These are phyloP conservation scores for Nyctanthes arbortristis DNA, from an alignment of 257 asterid genomes.

Conservation along the genomic window DNA sequence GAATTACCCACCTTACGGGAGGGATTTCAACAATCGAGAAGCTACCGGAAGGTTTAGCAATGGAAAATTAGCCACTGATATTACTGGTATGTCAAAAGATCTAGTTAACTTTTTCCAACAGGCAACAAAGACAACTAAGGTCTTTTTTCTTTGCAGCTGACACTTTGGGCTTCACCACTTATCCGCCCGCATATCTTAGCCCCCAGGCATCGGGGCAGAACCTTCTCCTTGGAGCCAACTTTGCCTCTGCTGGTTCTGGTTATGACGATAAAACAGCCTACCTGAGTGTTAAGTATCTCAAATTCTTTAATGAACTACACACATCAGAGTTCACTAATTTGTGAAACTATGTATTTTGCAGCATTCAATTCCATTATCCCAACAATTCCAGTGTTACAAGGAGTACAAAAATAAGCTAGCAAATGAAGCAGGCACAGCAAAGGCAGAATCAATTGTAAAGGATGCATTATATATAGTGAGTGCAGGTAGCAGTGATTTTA, in stretches of 20 bases:
- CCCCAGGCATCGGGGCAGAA: slow-evolving; percentile 87
- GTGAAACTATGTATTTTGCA: slow-evolving; percentile 31
- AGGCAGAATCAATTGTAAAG: slow-evolving; percentile 53
- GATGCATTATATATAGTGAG: slow-evolving; percentile 66
- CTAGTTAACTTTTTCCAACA: too few relatives aligned
- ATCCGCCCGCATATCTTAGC: slow-evolving; percentile 85
- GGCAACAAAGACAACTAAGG: not conserved
- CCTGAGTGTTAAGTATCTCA: slow-evolving; percentile 45
- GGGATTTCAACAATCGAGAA: slow-evolving; percentile 56
- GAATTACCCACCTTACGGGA: slow-evolving; percentile 86
- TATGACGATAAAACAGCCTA: slow-evolving; percentile 81
- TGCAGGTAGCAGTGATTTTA: slow-evolving; percentile 80
- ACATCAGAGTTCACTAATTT: not conserved
- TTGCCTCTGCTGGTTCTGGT: slow-evolving; percentile 96
- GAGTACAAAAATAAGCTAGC: slow-evolving; percentile 75
- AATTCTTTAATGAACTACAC: not conserved
- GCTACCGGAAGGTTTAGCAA: slow-evolving; percentile 92
- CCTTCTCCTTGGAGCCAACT: slow-evolving; percentile 80
- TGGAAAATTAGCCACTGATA: slow-evolving; percentile 90
- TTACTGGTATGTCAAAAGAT: slow-evolving; percentile 73
- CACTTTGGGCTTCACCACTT: slow-evolving; percentile 69
- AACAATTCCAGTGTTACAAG: slow-evolving; percentile 63
- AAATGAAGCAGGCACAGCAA: slow-evolving; percentile 56
- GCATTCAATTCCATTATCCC: slow-evolving; percentile 79
- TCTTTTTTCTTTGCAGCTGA: slow-evolving; percentile 61